Percentiles rank a stretch among this genome's conserved stretches.
phyloP scores from a whole-genome alignment of 495 filamentous ascomycete genomes.

The Cercophora samala region DNA sequence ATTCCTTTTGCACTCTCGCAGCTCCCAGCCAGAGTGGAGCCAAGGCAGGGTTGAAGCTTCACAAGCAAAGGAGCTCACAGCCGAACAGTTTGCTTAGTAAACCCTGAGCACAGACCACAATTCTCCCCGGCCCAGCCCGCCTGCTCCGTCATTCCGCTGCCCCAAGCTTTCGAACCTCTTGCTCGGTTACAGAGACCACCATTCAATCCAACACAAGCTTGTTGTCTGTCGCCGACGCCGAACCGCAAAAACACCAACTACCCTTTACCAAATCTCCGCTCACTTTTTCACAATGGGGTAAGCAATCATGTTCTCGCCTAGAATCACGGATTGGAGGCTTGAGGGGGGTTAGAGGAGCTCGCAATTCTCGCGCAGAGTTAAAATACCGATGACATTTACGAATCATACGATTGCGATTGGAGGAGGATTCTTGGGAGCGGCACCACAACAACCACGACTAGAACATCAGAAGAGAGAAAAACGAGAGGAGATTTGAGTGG shows the following conservation, averaged over 20 bases:
- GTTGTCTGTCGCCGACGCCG: not conserved
- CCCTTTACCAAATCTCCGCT: conserved; percentile 9
- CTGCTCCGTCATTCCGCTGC: not conserved
- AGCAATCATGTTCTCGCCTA: conserved; percentile 8
- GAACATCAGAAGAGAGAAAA: not conserved
- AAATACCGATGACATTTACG: not conserved
- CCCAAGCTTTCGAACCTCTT: conserved; percentile 18
- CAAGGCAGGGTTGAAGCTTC: conserved; percentile 10
- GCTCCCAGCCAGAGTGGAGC: conserved; percentile 8
- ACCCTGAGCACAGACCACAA: conserved; percentile 17
- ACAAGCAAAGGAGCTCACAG: not conserved
- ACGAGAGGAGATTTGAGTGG: not conserved
- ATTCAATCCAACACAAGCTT: conserved; percentile 8
- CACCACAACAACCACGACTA: not conserved
- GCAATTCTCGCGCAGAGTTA: conserved; percentile 8
- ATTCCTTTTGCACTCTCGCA: not conserved
- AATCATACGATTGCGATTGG: conserved; percentile 5
- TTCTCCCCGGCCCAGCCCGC: not conserved
- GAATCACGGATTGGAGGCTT: not conserved
- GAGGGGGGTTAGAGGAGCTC: not conserved
- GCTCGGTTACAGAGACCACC: conserved; percentile 29
- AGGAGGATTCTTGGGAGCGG: not conserved
- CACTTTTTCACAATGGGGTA: conserved; percentile 27
- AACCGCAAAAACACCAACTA: not conserved
- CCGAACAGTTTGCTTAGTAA: conserved; percentile 7